Percentiles rank a stretch among this genome's conserved stretches.
Evolutionary conservation across 305 asterid genomes (phyloP).

Genomic region (Solanum hybrid): DNA sequence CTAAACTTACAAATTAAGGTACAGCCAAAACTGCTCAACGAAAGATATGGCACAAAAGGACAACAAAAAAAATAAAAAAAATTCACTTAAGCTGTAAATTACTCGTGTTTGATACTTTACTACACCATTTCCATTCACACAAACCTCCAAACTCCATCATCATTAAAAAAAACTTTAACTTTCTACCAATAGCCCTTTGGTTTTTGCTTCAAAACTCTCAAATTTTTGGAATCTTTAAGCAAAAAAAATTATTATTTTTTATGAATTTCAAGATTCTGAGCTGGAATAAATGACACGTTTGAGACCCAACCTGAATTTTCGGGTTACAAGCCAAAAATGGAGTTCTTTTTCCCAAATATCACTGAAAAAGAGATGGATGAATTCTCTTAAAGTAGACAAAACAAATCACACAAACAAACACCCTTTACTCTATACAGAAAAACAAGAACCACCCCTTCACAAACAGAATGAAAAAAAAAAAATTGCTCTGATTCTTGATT

Average conservation of each 20-base stretch:
- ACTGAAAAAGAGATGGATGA: not conserved
- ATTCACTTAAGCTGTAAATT: conserved; percentile 10
- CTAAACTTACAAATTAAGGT: conserved; percentile 35
- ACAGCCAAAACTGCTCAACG: conserved; percentile 56
- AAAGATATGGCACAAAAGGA: conserved; percentile 33
- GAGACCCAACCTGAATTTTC: not conserved
- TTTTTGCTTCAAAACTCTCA: not conserved
- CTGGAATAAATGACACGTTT: not conserved
- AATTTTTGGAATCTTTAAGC: not conserved
- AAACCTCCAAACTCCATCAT: conserved; percentile 13
- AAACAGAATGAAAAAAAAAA: not conserved
- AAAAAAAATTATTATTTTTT: not conserved
- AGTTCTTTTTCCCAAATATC: not conserved
- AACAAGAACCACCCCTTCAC: not conserved
- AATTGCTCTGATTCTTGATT: not conserved
- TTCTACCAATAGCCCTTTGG: not conserved
- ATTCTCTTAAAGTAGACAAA: not conserved
- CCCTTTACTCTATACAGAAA: not conserved
- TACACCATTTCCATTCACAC: conserved; percentile 3
- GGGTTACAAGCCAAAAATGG: not conserved
- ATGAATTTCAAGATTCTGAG: not conserved
- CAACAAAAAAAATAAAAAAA: not conserved
- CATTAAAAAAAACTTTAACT: conserved; percentile 4
- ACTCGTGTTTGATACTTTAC: conserved; percentile 5
- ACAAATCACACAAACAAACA: not conserved